A percentile compares a stretch with the other conserved stretches of the same genome.
Evolutionary conservation across 106 monocot genomes (phyloP).

Genomic region (Allium cepa): DNA sequence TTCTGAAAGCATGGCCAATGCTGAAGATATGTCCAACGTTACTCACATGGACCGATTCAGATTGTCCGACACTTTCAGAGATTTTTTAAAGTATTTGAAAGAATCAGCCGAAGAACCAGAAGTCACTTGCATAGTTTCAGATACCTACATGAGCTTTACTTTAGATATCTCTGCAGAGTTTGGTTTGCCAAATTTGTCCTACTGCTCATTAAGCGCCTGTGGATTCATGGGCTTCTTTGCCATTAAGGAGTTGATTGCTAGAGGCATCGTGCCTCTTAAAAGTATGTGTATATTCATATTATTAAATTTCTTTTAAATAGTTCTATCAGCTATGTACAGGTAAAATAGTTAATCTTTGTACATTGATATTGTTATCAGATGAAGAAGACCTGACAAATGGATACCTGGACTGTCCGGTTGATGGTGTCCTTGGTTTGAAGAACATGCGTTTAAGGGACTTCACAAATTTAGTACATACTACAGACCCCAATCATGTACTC

Average conservation of each 20-base stretch:
- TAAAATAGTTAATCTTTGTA: too few relatives aligned
- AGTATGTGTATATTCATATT: neutral
- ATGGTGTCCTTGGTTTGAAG: too few relatives aligned
- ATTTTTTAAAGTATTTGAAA: neutral
- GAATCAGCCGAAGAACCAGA: constrained; percentile 1
- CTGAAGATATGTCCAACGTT: neutral
- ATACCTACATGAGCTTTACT: constrained; percentile 16
- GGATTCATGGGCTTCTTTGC: constrained; percentile 20
- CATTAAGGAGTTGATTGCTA: constrained; percentile 11
- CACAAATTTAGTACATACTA: too few relatives aligned
- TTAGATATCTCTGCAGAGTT: constrained; percentile 4
- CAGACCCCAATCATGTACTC: too few relatives aligned
- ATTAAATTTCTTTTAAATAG: neutral
- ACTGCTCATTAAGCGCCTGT: constrained; percentile 24
- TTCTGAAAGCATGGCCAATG: neutral
- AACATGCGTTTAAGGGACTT: too few relatives aligned
- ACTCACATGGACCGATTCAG: neutral
- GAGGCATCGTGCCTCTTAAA: constrained; percentile 22
- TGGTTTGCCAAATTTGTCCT: constrained; percentile 14
- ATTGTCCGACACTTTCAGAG: neutral
- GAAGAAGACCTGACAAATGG: too few relatives aligned
- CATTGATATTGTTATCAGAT: too few relatives aligned
- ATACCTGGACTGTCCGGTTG: too few relatives aligned
- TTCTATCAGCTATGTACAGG: too few relatives aligned
- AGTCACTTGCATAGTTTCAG: constrained; percentile 13